Percentiles rank a stretch among this genome's conserved stretches.
Evolutionary conservation across 768 basidiomycete species (phyloP).

Genomic region (Lyophyllum semitale): DNA sequence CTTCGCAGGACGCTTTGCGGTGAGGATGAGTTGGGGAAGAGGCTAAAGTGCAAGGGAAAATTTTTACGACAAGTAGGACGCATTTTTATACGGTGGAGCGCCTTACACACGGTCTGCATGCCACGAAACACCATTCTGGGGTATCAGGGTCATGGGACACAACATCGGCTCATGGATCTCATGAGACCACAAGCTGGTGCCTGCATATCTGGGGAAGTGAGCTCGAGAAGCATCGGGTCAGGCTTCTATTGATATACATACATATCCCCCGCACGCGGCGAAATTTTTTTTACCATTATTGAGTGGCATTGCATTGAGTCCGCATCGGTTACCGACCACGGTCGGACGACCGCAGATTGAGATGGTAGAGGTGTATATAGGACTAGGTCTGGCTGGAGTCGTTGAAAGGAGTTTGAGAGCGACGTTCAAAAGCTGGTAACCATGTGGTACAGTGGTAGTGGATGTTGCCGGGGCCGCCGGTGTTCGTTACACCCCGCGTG

Average conservation of each 20-base stretch:
- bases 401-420: too few relatives aligned
- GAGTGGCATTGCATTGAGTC: too few relatives aligned
- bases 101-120: not conserved
- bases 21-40: not conserved
- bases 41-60: not conserved
- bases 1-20: constrained; percentile 3
- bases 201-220: not conserved
- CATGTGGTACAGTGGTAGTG: not conserved
- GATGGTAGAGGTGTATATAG: too few relatives aligned
- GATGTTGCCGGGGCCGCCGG: not conserved
- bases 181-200: constrained; percentile 1
- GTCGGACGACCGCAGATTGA: too few relatives aligned
- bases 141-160: not conserved
- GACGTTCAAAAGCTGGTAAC: not conserved
- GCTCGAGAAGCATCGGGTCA: not conserved
- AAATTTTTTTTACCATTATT: not conserved
- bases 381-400: too few relatives aligned
- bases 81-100: constrained; percentile 10
- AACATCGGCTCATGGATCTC: constrained; percentile 1
- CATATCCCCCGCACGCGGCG: not conserved
- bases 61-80: not conserved
- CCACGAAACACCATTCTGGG: not conserved
- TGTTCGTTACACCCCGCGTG: not conserved
- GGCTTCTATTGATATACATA: not conserved
- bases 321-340: too few relatives aligned